Base-by-base conservation (phyloP, 441 rosid genomes). In the Erodium trifolium region DNA sequence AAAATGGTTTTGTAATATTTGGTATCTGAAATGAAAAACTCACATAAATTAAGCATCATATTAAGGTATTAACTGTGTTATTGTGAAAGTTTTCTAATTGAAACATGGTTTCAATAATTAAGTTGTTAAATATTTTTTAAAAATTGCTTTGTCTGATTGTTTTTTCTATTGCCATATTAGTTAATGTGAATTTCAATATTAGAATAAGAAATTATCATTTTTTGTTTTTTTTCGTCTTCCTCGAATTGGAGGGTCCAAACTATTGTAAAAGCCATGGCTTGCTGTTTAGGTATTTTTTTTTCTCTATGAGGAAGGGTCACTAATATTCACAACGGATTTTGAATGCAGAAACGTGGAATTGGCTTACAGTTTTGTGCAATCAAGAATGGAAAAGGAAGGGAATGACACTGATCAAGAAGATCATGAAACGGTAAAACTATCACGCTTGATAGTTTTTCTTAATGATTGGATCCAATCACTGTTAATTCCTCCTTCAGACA, bases 291-390 rank as follows among this genome's bases (percentile, higher is more conserved):
- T 19, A 5, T 37, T 37, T 7, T 35, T 35, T 35, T 37, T 72
- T 68, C 67, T 68, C 60, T 65, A 55, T 65, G 60, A 31, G 17
- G n/a, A 62, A 62, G 6, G 37, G 10, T 51, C 9, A 62, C 16
- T 27, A 1, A 60, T 27, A 23, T 11, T 62, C 9, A 62, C 37
- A 12, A 17, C 55, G 5, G 49, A 66, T 67, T 73, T 72, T 39
- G 60, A 51, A 68, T 84, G 82, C 95, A 92, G 98, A 85, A 94
- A 92, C 83, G 79, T 94, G 73, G 94, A 83, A 66, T 59, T 86
- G 37, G 91, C 87, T 71, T 84, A 77, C 63, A 66, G 63, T 78
- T 87, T 76, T 70, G 88, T 90, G 57, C 78, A 81, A 65, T 70
- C 34, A 18, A 76, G 74, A 72, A 77, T 39, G 63, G 71, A 76